phyloP scores from a whole-genome alignment of 192 early-diverging fungal species.

The Linnemannia schmuckeri region DNA sequence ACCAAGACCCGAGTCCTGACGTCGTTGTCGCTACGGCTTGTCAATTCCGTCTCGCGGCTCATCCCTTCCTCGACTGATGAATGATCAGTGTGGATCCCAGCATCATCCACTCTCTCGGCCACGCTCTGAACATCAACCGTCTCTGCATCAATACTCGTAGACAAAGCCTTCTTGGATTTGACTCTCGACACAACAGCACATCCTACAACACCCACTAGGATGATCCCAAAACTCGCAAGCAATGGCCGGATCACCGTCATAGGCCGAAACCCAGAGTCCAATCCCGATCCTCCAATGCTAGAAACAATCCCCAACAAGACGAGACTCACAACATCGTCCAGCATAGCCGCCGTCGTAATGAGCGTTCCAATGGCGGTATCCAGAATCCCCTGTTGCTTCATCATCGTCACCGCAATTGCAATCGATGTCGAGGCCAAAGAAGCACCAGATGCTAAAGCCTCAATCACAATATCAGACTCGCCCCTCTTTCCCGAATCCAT shows the following conservation, averaged over 20 bases:
- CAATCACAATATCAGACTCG: background rate
- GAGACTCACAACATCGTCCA: constrained; percentile 44
- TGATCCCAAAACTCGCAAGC: constrained; percentile 39
- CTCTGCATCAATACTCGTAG: background rate
- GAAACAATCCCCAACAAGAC: constrained; percentile 45
- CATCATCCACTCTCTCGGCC: background rate
- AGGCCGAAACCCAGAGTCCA: constrained; percentile 9
- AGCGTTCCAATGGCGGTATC: constrained; percentile 32
- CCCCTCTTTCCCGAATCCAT: background rate
- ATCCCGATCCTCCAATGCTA: constrained; percentile 10
- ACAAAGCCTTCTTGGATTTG: background rate
- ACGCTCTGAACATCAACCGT: background rate
- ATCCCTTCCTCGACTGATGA: constrained; percentile 12
- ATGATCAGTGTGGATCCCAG: background rate
- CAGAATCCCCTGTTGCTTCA: constrained; percentile 41
- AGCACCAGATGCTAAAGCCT: constrained; percentile 41
- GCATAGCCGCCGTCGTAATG: constrained; percentile 49
- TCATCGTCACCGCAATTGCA: constrained; percentile 35
- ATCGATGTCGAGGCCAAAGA: constrained; percentile 58
- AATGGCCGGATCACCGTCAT: constrained; percentile 47
- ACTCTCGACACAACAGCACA: constrained; percentile 11
- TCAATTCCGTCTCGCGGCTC: background rate
- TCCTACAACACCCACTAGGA: constrained; percentile 26
- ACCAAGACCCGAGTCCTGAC: background rate
- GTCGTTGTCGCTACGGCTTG: background rate